A percentile compares a stretch with the other conserved stretches of the same genome.
Conservation (phyloP, 306 rosid genomes). For the Rosa rugosa region DNA sequence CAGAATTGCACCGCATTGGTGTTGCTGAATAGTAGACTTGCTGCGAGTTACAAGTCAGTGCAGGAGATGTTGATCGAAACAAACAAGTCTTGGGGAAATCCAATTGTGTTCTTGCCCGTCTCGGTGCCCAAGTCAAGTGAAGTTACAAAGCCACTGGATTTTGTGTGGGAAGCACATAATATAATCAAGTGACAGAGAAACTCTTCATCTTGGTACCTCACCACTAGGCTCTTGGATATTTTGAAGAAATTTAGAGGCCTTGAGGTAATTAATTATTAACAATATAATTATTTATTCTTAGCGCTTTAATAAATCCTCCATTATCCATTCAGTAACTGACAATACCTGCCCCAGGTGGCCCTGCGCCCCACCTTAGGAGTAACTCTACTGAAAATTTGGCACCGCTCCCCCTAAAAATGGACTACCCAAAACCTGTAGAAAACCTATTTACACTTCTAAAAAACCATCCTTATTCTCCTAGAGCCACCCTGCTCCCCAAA, state of each 20-base stretch:
- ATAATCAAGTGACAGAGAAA: slow-evolving; percentile 47
- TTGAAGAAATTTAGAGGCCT: slow-evolving; percentile 47
- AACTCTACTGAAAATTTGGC: no score
- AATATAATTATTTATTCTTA: no score
- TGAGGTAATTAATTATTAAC: slow-evolving; percentile 31
- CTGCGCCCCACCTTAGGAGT: no score
- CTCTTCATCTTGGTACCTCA: slow-evolving; percentile 40
- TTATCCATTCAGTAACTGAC: no score
- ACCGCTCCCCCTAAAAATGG: no score
- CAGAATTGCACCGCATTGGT: slow-evolving; percentile 50
- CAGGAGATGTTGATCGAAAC: slow-evolving; percentile 45
- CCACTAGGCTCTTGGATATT: slow-evolving; percentile 36
- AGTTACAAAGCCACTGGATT: slow-evolving; percentile 42
- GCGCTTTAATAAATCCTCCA: no score
- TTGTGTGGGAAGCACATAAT: slow-evolving; percentile 40
- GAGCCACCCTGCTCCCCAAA: no score
- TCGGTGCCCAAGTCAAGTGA: slow-evolving; percentile 45
- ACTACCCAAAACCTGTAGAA: no score
- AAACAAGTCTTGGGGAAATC: slow-evolving; percentile 45
- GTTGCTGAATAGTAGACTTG: slow-evolving; percentile 52
- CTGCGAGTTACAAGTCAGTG: slow-evolving; percentile 44
- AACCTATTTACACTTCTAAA: no score
- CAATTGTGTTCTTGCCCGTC: slow-evolving; percentile 41
- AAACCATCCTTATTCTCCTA: no score
- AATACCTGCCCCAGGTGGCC: no score